Base-by-base conservation (phyloP, 139 green algal species). In the Haematococcus lacustris region DNA sequence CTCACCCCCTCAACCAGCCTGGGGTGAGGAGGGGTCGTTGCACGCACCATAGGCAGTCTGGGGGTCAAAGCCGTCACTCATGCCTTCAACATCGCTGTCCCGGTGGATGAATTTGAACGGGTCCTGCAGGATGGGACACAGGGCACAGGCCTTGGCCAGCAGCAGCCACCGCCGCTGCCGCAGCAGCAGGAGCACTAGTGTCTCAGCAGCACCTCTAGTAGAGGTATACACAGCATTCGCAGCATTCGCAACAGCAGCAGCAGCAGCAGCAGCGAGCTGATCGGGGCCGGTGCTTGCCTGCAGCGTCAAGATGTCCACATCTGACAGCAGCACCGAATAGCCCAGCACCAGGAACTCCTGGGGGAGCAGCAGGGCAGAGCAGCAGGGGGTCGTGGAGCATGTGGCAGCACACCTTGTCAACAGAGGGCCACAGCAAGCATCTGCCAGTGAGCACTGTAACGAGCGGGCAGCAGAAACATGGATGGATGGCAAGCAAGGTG, bases 31-130 rank as follows among this genome's bases (percentile, higher is more conserved):
- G 21, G 17, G 21, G 17, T n/a, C 47, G 21, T 21, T 34, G 30
- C 28, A 40, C 77, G 39, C 43, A 88, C 85, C 88, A 68, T 91
- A 93, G 1, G 90, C 90, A 2, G 89, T 94, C 70, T 59, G 67
- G 28, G 77, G 66, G 76, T 92, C 85, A 43, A 80, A 94, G 30
- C 89, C 89, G 57, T 94, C 89, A 51, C 66, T 88, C 73, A 92
- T 86, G 3, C 66, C 74, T 77, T 95, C 90, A 4, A 94, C 79
- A 64, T 95, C 90, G 9, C 76, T 82, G 62, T 95, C 90, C 0
- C 87, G 79, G 34, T 87, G 38, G 33, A 95, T 73, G 67, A 88
- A 70, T 2, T 86, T 68, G 73, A 95, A 95, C 9, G 90, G 90
- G 71, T 95, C 88, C 34, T 90, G 66, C 26, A 75, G 21, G 13